phyloP scores from a whole-genome alignment of 169 alveolate species.

The Ichthyophthirius multifiliis region DNA sequence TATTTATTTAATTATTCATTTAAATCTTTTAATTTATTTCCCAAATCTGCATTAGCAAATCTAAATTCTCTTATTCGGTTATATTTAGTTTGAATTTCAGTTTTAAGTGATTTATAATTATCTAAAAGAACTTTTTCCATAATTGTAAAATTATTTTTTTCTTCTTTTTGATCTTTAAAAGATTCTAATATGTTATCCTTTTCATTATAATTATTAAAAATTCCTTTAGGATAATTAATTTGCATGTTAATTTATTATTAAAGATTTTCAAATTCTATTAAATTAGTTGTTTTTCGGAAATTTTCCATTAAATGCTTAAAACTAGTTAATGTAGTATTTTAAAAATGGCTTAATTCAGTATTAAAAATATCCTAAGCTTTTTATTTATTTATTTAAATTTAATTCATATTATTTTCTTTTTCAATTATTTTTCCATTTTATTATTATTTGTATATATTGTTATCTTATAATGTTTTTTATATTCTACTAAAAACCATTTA shows the following conservation, averaged over 20 bases:
- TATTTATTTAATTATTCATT: background rate
- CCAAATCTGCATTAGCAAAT: background rate
- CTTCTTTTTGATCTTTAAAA: background rate
- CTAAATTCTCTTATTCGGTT: background rate
- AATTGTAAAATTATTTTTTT: background rate
- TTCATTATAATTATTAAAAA: background rate
- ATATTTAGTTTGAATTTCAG: background rate
- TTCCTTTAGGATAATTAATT: background rate
- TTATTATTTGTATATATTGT: too few relatives aligned
- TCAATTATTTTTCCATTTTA: background rate
- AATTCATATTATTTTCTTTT: background rate
- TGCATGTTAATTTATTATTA: background rate
- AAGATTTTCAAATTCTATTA: background rate
- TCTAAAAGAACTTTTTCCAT: background rate
- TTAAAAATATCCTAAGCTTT: constrained; percentile 1
- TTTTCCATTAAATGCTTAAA: background rate
- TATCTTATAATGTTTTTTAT: background rate
- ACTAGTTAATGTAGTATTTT: background rate
- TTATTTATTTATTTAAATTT: background rate
- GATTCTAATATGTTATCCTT: background rate
- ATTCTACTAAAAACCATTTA: background rate
- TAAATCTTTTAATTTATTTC: background rate
- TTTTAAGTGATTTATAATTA: background rate
- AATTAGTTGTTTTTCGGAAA: background rate
- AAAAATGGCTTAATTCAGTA: background rate